Evolutionary conservation across 2,329 filamentous ascomycete genomes (phyloP).

Genomic region (Macrophomina pseudophaseolina): DNA sequence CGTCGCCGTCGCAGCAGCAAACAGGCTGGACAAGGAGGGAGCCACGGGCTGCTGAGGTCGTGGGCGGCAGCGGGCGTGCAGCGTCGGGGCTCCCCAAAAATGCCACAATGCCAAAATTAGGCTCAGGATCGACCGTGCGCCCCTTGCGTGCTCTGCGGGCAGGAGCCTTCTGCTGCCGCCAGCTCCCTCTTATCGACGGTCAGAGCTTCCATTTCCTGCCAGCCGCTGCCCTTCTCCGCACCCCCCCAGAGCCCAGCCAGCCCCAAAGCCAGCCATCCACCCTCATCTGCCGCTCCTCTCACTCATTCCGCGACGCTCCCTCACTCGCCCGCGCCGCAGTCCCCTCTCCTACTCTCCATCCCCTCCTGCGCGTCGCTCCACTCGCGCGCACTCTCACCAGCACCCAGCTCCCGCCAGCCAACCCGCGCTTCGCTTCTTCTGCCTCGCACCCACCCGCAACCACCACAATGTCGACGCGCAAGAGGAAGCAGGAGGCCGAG

Average conservation of each 20-base stretch:
- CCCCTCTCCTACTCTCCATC: neutral
- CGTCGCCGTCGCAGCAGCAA: neutral
- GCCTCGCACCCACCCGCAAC: neutral
- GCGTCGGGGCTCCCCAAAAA: neutral
- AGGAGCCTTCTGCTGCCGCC: constrained; percentile 3
- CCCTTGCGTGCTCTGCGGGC: constrained; percentile 9
- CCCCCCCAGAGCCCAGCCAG: constrained; percentile 2
- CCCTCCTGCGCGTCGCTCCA: neutral
- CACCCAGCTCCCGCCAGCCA: neutral
- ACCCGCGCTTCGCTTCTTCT: neutral
- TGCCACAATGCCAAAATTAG: constrained; percentile 15
- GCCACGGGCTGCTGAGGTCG: neutral
- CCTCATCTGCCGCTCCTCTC: neutral
- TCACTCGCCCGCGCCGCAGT: neutral
- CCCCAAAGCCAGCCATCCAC: constrained; percentile 1
- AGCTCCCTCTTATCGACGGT: constrained; percentile 10
- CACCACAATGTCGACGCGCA: constrained; percentile 26
- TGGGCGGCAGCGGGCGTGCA: neutral
- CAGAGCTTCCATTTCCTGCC: constrained; percentile 20
- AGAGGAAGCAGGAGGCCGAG: constrained; percentile 28
- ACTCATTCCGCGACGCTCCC: neutral
- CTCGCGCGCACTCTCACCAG: constrained; percentile 13
- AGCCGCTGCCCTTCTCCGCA: constrained; percentile 6
- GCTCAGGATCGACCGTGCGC: constrained; percentile 17
- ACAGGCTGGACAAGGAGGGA: neutral